Evolutionary conservation across 441 rosid species (phyloP).

Genomic region (Aleurites moluccanus): DNA sequence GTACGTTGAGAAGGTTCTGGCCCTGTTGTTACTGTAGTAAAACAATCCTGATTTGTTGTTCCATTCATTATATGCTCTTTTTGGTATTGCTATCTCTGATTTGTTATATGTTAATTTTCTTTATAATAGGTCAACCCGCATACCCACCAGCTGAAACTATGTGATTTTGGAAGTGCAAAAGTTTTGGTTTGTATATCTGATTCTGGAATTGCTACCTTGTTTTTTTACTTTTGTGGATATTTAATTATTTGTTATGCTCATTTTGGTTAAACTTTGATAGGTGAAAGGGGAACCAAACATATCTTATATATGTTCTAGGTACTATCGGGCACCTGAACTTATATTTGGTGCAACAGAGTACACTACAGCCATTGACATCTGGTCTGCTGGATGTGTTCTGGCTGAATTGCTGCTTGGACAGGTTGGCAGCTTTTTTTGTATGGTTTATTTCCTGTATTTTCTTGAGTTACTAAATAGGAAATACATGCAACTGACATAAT

Average conservation of each 20-base stretch:
- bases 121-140: slow-evolving; percentile 78
- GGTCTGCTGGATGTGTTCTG: slow-evolving; percentile 97
- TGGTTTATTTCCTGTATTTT: not conserved
- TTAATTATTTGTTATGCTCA: slow-evolving; percentile 1
- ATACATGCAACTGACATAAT: slow-evolving; percentile 16
- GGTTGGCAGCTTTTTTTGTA: slow-evolving; percentile 43
- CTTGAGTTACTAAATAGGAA: not conserved
- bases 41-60: not conserved
- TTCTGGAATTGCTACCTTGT: not conserved
- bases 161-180: slow-evolving; percentile 98
- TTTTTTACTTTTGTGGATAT: not conserved
- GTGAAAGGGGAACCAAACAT: slow-evolving; percentile 96
- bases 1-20: slow-evolving; percentile 26
- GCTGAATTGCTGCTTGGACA: slow-evolving; percentile 97
- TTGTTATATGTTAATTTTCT: not conserved
- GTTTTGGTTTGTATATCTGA: slow-evolving; percentile 64
- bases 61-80: slow-evolving; percentile 1
- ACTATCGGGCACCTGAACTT: slow-evolving; percentile 96
- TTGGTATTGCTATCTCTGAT: slow-evolving; percentile 13
- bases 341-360: slow-evolving; percentile 96
- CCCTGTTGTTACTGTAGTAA: not conserved
- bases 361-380: slow-evolving; percentile 91
- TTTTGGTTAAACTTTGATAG: slow-evolving; percentile 40
- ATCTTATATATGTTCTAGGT: slow-evolving; percentile 93
- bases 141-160: slow-evolving; percentile 88